phyloP scores from a whole-genome alignment of 805 yeast species.

The Clavispora asparagi region DNA sequence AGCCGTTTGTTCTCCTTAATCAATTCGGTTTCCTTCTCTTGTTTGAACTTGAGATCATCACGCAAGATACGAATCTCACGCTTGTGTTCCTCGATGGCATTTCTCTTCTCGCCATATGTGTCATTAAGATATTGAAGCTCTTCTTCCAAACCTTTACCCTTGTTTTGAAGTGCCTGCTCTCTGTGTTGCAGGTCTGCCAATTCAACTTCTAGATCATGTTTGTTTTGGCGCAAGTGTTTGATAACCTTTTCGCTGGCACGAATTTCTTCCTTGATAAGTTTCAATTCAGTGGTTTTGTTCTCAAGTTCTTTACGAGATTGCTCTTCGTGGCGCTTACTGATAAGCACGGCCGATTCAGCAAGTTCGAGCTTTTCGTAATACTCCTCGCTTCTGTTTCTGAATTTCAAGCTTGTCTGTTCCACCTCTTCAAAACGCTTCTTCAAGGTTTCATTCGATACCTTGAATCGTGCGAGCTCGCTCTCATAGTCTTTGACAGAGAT shows the following conservation, averaged over 20 bases:
- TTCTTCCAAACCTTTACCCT: slow-evolving; percentile 19
- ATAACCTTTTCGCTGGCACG: slow-evolving; percentile 50
- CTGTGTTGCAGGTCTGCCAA: slow-evolving; percentile 16
- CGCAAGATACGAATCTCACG: slow-evolving; percentile 52
- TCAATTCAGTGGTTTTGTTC: slow-evolving; percentile 52
- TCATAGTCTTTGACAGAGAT: slow-evolving; percentile 30
- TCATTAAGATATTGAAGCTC: slow-evolving; percentile 19
- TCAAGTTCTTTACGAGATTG: slow-evolving; percentile 46
- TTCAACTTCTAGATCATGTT: slow-evolving; percentile 23
- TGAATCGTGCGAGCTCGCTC: slow-evolving; percentile 42
- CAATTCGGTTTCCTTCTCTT: slow-evolving; percentile 61
- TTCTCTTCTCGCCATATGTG: slow-evolving; percentile 20
- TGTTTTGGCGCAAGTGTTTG: slow-evolving; percentile 32
- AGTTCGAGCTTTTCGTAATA: slow-evolving; percentile 68
- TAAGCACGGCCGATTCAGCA: slow-evolving; percentile 68
- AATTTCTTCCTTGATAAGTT: slow-evolving; percentile 48
- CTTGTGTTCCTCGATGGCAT: slow-evolving; percentile 27
- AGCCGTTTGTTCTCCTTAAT: slow-evolving; percentile 60
- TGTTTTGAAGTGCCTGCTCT: slow-evolving; percentile 5
- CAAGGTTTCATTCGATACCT: slow-evolving; percentile 53
- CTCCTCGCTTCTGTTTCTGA: slow-evolving; percentile 68
- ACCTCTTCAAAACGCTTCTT: slow-evolving; percentile 48
- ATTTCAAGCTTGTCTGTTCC: slow-evolving; percentile 35
- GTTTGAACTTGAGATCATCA: slow-evolving; percentile 47
- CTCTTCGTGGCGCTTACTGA: slow-evolving; percentile 58